Base-by-base conservation (phyloP, 1,139 yeast genomes). In the Hyphopichia buzzinii region DNA sequence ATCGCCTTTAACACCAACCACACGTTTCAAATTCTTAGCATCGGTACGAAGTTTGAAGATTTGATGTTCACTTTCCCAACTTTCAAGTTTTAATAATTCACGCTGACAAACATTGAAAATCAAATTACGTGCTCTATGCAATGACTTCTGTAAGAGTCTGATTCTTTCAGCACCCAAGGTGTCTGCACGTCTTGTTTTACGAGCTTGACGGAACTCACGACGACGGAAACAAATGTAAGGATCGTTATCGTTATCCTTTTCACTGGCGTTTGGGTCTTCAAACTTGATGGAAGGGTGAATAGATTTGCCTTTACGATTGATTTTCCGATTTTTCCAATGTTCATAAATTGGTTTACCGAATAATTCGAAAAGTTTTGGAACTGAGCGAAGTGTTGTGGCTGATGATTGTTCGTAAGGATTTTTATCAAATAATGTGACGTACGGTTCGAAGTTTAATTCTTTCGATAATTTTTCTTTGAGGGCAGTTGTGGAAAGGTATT, bases 141-240 rank as follows among this genome's bases (percentile, higher is more conserved):
- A 71, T 42, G 94, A 96, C 44, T 75, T 74, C 46, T 84, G 87
- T 32, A 94, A 65, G 42, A 77, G 63, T 28, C 95, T 76, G 35
- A 92, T 70, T 47, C 92, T 79, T 57, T 90, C 97, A 7, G 92
- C 85, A 46, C 95, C 89, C 47, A 88, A 84, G 26, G 86, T 79
- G 62, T 94, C 99, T 0, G 97, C 88, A 47, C 97, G 78, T 58
- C 99, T 79, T 0, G 99, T 94, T 59, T 92, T 92, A 59, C 99
- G 83, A 28, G 95, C 95, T 57, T 87, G 97, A 46, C 98, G 80
- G 48, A 89, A 84, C 54, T 90, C 98, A 60, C 99, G 84, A 51
- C 97, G 81, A 54, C 99, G 79, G 67, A 94, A 92, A 65, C 97
- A 88, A 31, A 89, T 84, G 59, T 94, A 92, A 1, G 99, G 97